phyloP scores from a whole-genome alignment of 805 yeast species.

The Metschnikowia gelsemii region DNA sequence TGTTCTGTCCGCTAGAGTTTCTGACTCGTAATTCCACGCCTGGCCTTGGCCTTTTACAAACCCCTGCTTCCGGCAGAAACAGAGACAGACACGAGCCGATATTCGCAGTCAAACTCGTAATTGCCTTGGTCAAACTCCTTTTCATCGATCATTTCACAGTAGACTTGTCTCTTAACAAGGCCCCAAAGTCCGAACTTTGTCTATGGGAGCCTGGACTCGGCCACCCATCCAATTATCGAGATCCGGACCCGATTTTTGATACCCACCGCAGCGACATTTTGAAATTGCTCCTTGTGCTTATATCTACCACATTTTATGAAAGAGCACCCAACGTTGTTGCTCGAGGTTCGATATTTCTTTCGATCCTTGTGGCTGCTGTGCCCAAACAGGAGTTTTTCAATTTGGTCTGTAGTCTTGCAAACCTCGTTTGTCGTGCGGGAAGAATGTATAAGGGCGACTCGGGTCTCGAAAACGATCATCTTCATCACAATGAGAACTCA shows the following conservation, averaged over 20 bases:
- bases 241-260: slow-evolving; percentile 44
- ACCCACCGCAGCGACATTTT: slow-evolving; percentile 67
- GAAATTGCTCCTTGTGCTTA: slow-evolving; percentile 56
- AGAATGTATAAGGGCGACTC: slow-evolving; percentile 39
- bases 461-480: slow-evolving; percentile 39
- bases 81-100: background rate
- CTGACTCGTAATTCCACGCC: background rate
- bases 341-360: slow-evolving; percentile 60
- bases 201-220: slow-evolving; percentile 88
- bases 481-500: too few relatives aligned
- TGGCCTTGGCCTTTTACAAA: background rate
- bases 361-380: slow-evolving; percentile 50
- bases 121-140: slow-evolving; percentile 42
- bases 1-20: slow-evolving; percentile 41
- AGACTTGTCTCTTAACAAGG: slow-evolving; percentile 4
- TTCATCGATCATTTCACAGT: slow-evolving; percentile 60
- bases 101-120: slow-evolving; percentile 6
- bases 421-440: slow-evolving; percentile 56
- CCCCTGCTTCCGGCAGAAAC: background rate
- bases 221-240: slow-evolving; percentile 28
- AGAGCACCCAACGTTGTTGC: slow-evolving; percentile 41
- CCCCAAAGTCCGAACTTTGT: slow-evolving; percentile 12
- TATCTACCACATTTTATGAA: slow-evolving; percentile 60
- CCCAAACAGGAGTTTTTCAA: slow-evolving; percentile 50
- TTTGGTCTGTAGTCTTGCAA: slow-evolving; percentile 68